Conservation (phyloP, 2,329 filamentous ascomycete genomes). For the Didymellaceae sp. region DNA sequence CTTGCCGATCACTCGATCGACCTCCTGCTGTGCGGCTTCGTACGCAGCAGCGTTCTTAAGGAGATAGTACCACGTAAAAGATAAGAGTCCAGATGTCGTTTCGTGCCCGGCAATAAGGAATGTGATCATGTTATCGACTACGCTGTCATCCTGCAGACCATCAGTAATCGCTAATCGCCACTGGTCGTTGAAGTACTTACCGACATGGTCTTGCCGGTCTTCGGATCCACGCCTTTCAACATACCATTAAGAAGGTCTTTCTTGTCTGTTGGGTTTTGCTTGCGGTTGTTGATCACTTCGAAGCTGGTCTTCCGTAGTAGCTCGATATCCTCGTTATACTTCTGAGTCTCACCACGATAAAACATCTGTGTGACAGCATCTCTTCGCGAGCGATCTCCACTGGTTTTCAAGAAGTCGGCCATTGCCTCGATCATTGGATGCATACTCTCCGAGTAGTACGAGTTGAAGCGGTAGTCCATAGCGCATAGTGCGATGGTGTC, state of each 20-base stretch:
- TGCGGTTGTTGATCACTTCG: conserved; percentile 64
- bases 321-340: conserved; percentile 62
- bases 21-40: conserved; percentile 59
- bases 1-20: conserved; percentile 60
- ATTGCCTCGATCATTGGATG: conserved; percentile 50
- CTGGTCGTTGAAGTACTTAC: conserved; percentile 13
- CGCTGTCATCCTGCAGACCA: conserved; percentile 57
- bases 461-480: conserved; percentile 53
- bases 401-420: conserved; percentile 47
- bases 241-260: conserved; percentile 68
- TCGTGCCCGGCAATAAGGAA: conserved; percentile 62
- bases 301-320: conserved; percentile 62
- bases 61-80: conserved; percentile 59
- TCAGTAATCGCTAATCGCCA: too few relatives aligned
- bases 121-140: conserved; percentile 72
- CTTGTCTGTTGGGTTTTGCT: conserved; percentile 60
- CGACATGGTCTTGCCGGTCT: conserved; percentile 64
- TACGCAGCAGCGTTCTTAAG: conserved; percentile 59
- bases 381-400: conserved; percentile 42
- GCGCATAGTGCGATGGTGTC: conserved; percentile 50
- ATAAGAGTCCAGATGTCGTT: conserved; percentile 48
- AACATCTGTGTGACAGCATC: conserved; percentile 44
- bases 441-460: conserved; percentile 46
- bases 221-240: conserved; percentile 64
- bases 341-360: conserved; percentile 47